Percentiles rank a stretch among this genome's conserved stretches.
Conservation (phyloP, 352 stramenopile species). For the Phytophthora pseudosyringae region DNA sequence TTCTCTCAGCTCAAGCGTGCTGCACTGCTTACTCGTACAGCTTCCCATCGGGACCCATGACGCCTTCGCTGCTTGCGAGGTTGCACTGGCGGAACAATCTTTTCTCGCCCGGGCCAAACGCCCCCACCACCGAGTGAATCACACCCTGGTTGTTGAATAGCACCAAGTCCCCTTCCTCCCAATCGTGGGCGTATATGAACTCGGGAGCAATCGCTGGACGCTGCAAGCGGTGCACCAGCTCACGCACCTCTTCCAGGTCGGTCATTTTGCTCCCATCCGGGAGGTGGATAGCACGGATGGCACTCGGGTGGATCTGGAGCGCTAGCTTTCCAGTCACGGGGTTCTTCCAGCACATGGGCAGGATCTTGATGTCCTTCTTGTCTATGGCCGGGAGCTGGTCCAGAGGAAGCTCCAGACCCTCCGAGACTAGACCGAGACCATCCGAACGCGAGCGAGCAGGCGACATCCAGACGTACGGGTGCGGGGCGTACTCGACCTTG, state of each 20-base stretch:
- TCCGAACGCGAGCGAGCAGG: conserved; percentile 34
- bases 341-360: conserved; percentile 44
- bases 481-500: conserved; percentile 38
- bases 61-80: conserved; percentile 37
- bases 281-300: conserved; percentile 31
- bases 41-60: conserved; percentile 34
- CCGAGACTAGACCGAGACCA: conserved; percentile 34
- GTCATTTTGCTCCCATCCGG: conserved; percentile 33
- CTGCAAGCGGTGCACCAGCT: conserved; percentile 36
- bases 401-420: conserved; percentile 34
- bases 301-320: conserved; percentile 39
- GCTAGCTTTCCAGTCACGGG: conserved; percentile 34
- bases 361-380: conserved; percentile 36
- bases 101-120: conserved; percentile 35
- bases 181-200: conserved; percentile 41
- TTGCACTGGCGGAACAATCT: conserved; percentile 42
- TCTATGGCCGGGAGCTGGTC: conserved; percentile 34
- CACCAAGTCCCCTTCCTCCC: conserved; percentile 41
- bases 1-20: no score
- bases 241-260: conserved; percentile 29
- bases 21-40: conserved; percentile 21
- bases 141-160: conserved; percentile 43
- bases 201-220: conserved; percentile 35
- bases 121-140: conserved; percentile 38
- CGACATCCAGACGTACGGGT: conserved; percentile 46